Conservation (phyloP, 2,329 filamentous ascomycete genomes). For the Fusarium fujikuroi region DNA sequence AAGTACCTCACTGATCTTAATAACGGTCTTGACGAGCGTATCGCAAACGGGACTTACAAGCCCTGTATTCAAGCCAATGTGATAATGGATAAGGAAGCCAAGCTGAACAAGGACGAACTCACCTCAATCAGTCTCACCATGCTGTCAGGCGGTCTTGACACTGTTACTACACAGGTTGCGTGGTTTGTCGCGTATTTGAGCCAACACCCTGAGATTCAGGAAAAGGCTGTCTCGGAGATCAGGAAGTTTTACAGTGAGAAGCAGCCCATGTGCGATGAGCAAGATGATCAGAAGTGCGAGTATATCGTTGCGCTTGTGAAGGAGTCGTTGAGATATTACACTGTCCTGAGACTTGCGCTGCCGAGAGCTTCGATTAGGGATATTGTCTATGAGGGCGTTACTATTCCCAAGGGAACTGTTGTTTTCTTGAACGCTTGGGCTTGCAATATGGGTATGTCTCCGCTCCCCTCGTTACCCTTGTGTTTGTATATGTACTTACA, state of each 20-base stretch:
- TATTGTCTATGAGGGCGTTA: conserved; percentile 65
- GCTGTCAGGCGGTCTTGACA: conserved; percentile 74
- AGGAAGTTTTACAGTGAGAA: conserved; percentile 61
- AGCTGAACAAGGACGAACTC: conserved; percentile 70
- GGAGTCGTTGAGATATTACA: conserved; percentile 71
- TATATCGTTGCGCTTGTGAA: conserved; percentile 72
- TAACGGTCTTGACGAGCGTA: conserved; percentile 66
- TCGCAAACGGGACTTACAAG: conserved; percentile 68
- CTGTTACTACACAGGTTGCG: conserved; percentile 71
- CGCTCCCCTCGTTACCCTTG: too few species aligned
- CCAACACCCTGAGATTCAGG: conserved; percentile 69
- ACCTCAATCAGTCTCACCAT: conserved; percentile 75
- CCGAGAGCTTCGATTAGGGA: conserved; percentile 71
- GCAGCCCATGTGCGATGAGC: conserved; percentile 67
- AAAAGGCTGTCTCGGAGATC: conserved; percentile 68
- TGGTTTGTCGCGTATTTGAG: conserved; percentile 72
- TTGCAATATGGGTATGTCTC: conserved; percentile 70
- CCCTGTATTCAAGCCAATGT: conserved; percentile 76
- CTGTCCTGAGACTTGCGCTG: conserved; percentile 70
- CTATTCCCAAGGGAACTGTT: conserved; percentile 71
- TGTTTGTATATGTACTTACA: too few species aligned
- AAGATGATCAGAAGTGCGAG: conserved; percentile 71
- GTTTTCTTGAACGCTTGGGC: conserved; percentile 76
- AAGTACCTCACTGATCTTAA: conserved; percentile 69
- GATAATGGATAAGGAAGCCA: conserved; percentile 71